Evolutionary conservation across 2,329 filamentous ascomycete species (phyloP).

Genomic region (Xylaria sp.): DNA sequence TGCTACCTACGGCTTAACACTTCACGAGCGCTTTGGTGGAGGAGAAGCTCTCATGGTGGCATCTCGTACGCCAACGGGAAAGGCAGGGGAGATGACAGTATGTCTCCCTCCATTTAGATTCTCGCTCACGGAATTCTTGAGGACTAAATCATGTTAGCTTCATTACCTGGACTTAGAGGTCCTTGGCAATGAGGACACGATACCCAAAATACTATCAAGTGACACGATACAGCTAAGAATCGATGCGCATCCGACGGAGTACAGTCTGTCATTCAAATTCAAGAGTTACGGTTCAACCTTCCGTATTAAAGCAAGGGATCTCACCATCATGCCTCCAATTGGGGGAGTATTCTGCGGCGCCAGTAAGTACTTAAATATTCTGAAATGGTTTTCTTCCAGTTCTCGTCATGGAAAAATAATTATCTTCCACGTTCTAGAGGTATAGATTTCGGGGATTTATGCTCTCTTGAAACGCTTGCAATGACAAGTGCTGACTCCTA

Average conservation of each 20-base stretch:
- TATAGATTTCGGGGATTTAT: background rate
- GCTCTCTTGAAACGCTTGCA: background rate
- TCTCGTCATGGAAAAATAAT: background rate
- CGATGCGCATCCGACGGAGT: slow-evolving; percentile 37
- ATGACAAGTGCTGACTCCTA: background rate
- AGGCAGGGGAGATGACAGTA: slow-evolving; percentile 41
- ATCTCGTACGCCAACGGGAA: slow-evolving; percentile 41
- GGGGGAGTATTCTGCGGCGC: slow-evolving; percentile 49
- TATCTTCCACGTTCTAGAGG: background rate
- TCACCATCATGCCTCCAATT: slow-evolving; percentile 48
- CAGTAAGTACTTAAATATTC: slow-evolving; percentile 25
- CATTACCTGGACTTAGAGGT: background rate
- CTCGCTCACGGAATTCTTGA: background rate
- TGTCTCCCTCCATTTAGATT: background rate
- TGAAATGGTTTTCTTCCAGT: background rate
- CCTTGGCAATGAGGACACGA: background rate
- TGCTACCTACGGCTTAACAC: slow-evolving; percentile 48
- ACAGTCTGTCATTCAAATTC: slow-evolving; percentile 38
- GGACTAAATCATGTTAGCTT: slow-evolving; percentile 1
- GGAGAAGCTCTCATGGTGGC: slow-evolving; percentile 34
- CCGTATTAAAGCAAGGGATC: slow-evolving; percentile 35
- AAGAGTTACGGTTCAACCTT: slow-evolving; percentile 3
- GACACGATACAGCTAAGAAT: slow-evolving; percentile 35
- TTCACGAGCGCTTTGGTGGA: slow-evolving; percentile 32
- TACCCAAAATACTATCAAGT: background rate